A percentile compares a stretch with the other conserved stretches of the same genome.
phyloP scores from a whole-genome alignment of 208 protist genomes.

The Trypanosoma grayi region DNA sequence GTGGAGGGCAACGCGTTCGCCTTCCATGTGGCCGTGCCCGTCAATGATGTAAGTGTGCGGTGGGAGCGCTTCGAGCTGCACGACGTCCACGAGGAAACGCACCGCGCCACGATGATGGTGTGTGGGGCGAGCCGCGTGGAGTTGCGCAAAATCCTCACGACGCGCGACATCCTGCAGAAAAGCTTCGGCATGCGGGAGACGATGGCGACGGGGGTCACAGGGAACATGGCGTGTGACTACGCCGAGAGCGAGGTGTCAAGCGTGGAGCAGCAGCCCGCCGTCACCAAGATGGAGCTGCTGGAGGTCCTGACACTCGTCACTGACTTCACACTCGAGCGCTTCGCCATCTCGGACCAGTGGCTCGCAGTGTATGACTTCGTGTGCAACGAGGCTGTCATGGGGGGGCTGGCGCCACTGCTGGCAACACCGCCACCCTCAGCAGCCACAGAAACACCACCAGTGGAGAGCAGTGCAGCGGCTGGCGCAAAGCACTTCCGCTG shows the following conservation, averaged over 20 bases:
- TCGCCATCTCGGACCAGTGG: conserved; percentile 86
- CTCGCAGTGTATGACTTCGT: conserved; percentile 73
- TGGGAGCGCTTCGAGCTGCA: conserved; percentile 65
- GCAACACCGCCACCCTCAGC: neutral
- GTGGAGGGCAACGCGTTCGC: conserved; percentile 15
- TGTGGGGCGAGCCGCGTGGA: conserved; percentile 58
- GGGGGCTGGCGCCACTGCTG: conserved; percentile 35
- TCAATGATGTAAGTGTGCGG: conserved; percentile 28
- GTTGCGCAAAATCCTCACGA: conserved; percentile 52
- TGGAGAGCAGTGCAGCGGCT: neutral
- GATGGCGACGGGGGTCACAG: neutral
- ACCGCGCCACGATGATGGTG: conserved; percentile 41
- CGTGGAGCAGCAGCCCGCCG: neutral
- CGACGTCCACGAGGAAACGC: conserved; percentile 43
- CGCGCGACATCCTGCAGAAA: conserved; percentile 36
- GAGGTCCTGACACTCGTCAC: conserved; percentile 52
- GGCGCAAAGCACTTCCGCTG: conserved; percentile 41
- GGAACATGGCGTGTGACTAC: conserved; percentile 11
- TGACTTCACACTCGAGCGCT: conserved; percentile 78
- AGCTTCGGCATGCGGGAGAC: conserved; percentile 46
- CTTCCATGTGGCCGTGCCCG: conserved; percentile 8
- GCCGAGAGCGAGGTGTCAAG: conserved; percentile 6
- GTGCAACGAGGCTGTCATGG: conserved; percentile 64
- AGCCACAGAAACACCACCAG: neutral
- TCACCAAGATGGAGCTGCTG: conserved; percentile 24